phyloP scores from a whole-genome alignment of 2,329 filamentous ascomycete species.

The Fusarium armeniacum region DNA sequence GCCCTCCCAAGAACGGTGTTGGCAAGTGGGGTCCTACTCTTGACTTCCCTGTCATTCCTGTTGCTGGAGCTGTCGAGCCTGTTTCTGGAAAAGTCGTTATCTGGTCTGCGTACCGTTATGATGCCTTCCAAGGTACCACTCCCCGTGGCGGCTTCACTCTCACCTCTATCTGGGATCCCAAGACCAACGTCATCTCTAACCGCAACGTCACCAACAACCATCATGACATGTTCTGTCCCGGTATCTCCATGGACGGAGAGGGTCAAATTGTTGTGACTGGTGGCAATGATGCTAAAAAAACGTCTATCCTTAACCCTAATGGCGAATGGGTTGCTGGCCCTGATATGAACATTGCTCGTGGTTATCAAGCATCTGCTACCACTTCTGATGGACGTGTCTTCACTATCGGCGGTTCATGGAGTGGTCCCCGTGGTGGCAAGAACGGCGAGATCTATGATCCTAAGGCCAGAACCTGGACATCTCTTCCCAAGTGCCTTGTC shows the following conservation, averaged over 20 bases:
- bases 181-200: slow-evolving; percentile 33
- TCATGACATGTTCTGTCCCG: slow-evolving; percentile 71
- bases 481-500: slow-evolving; percentile 55
- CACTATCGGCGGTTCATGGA: slow-evolving; percentile 44
- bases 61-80: slow-evolving; percentile 42
- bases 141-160: slow-evolving; percentile 40
- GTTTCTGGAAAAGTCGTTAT: slow-evolving; percentile 35
- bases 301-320: slow-evolving; percentile 60
- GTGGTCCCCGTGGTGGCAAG: slow-evolving; percentile 33
- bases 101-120: slow-evolving; percentile 42
- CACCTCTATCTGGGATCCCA: slow-evolving; percentile 39
- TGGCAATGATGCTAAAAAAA: slow-evolving; percentile 63
- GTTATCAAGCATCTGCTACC: slow-evolving; percentile 39
- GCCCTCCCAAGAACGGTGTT: slow-evolving; percentile 21
- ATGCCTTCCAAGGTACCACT: slow-evolving; percentile 33
- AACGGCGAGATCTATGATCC: slow-evolving; percentile 44
- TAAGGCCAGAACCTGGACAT: slow-evolving; percentile 27
- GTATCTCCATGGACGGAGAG: slow-evolving; percentile 63
- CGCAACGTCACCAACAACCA: slow-evolving; percentile 57
- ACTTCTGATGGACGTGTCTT: slow-evolving; percentile 40
- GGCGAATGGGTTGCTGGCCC: slow-evolving; percentile 35
- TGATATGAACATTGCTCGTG: slow-evolving; percentile 39
- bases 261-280: slow-evolving; percentile 69
- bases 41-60: slow-evolving; percentile 41
- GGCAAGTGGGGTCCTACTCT: slow-evolving; percentile 42